Percentiles rank a stretch among this genome's conserved stretches.
Evolutionary conservation across 805 yeast genomes (phyloP).

Genomic region (Yarrowia deformans): DNA sequence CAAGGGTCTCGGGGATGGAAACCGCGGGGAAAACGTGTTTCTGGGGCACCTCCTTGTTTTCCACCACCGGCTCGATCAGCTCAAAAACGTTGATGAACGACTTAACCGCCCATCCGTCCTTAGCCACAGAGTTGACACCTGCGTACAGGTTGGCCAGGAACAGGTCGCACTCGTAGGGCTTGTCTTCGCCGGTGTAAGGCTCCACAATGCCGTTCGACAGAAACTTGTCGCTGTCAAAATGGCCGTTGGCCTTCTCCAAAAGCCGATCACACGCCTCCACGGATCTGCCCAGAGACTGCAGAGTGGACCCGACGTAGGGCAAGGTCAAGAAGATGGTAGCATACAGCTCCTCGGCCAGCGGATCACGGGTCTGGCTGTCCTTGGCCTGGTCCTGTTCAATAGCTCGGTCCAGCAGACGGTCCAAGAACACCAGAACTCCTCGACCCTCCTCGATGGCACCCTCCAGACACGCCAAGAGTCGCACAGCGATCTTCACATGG

Average conservation of each 20-base stretch:
- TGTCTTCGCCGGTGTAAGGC: constrained; percentile 33
- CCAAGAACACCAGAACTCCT: constrained; percentile 58
- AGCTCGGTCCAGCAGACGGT: constrained; percentile 62
- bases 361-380: constrained; percentile 46
- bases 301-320: constrained; percentile 53
- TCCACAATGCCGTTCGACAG: constrained; percentile 22
- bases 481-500: constrained; percentile 69
- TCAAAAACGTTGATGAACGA: constrained; percentile 43
- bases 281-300: background rate
- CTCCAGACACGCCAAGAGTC: constrained; percentile 71
- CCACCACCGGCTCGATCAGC: constrained; percentile 38
- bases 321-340: constrained; percentile 66
- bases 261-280: background rate
- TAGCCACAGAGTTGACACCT: constrained; percentile 22
- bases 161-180: constrained; percentile 9
- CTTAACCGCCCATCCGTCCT: constrained; percentile 44
- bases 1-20: constrained; percentile 46
- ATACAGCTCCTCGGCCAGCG: constrained; percentile 74
- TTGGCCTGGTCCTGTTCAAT: constrained; percentile 59
- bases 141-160: constrained; percentile 6
- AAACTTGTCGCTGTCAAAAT: background rate
- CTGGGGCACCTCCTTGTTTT: background rate
- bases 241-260: constrained; percentile 4
- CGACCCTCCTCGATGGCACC: constrained; percentile 63
- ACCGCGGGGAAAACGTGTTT: constrained; percentile 50